Conservation (phyloP, 768 basidiomycete species). For the Phanerochaete sordida region DNA sequence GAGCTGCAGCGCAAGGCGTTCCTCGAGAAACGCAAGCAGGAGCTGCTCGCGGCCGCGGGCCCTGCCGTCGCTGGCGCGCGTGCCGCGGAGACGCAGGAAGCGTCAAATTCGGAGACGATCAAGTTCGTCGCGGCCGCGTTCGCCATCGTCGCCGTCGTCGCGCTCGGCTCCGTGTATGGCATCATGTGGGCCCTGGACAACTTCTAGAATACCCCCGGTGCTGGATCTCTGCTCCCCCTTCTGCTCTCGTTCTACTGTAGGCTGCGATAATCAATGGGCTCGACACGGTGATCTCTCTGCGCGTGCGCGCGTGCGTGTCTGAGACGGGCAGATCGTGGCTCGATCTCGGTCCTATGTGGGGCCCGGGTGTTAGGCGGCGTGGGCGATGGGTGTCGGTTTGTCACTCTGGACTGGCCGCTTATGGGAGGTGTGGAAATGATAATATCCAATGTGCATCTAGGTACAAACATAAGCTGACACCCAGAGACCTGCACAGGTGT, state of each 20-base stretch:
- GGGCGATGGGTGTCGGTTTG: neutral
- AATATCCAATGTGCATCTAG: neutral
- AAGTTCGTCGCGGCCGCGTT: slow-evolving; percentile 16
- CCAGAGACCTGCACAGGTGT: neutral
- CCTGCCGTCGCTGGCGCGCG: neutral
- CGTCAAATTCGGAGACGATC: slow-evolving; percentile 12
- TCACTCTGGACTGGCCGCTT: neutral
- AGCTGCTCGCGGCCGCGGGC: neutral
- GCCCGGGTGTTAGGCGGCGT: neutral
- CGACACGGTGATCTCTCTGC: neutral
- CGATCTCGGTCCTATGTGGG: neutral
- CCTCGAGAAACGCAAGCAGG: slow-evolving; percentile 17
- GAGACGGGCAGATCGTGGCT: neutral
- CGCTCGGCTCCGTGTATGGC: slow-evolving; percentile 13
- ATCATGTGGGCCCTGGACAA: slow-evolving; percentile 14
- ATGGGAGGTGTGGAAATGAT: neutral
- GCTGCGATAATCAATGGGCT: neutral
- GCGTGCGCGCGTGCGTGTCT: neutral
- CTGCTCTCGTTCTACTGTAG: neutral
- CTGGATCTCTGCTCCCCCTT: neutral
- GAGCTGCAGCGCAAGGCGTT: slow-evolving; percentile 33
- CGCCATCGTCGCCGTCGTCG: slow-evolving; percentile 14
- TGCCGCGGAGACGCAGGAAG: neutral
- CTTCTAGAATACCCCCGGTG: neutral
- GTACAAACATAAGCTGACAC: neutral